Base-by-base conservation (phyloP, 2,329 filamentous ascomycete genomes). In the Cordyceps tenuipes region DNA sequence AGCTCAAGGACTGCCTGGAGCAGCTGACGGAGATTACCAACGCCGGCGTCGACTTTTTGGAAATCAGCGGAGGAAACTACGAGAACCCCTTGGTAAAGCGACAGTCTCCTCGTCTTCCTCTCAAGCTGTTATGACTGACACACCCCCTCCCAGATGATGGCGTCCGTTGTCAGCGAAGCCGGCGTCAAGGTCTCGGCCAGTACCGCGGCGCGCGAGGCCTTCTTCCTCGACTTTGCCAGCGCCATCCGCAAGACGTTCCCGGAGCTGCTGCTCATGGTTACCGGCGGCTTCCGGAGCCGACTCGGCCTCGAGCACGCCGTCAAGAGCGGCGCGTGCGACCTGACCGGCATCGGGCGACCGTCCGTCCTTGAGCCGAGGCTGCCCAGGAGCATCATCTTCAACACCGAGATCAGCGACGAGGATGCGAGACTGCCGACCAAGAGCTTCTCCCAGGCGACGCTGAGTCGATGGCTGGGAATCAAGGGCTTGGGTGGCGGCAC, bases 151-250 rank as follows among this genome's bases (percentile, higher is more conserved):
- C 19, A 59, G 57, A 60, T 55, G 49, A 56, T 55, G 43, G 41
- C 2, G 0, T 60, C 53, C 29, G 15, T 44, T 59, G 50, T 52
- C 44, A 62, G 59, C 64, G 62, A 65, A 55, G 66, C 67, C 66
- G 53, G 67, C 0, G 26, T 31, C 41, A 55, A 73, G 65, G 68
- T 69, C 8, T 72, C 73, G 23, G 57, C 57, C 2, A 75, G 76
- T 6, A 84, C 83, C 1, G 71, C 73, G 13, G 77, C 77, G 0
- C 78, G 86, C 8, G 86, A 89, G 65, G 83, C 85, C 0, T 89
- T 86, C 74, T 89, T 90, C 72, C 73, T 88, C 1, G 81, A 87
- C 50, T 89, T 88, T 63, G 82, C 83, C 0, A 71, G 75, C n/a
- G 72, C 75, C 9, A 77, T 82, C 39, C 76, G 82, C 31, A 66